phyloP scores from a whole-genome alignment of 768 basidiomycete species.

The Polyporus arcularius region DNA sequence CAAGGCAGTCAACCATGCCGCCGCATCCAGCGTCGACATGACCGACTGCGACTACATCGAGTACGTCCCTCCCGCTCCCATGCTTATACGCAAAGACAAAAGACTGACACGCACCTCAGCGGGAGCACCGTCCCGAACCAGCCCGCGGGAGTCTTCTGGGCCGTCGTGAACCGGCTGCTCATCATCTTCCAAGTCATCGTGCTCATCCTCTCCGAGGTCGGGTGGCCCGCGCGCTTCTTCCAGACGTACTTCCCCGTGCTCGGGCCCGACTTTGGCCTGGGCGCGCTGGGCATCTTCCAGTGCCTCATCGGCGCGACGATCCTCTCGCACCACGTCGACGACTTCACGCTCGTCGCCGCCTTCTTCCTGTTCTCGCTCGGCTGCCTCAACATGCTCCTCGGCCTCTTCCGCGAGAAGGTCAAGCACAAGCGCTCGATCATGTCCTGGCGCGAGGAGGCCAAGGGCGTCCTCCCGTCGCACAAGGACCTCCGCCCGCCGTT shows the following conservation, averaged over 20 bases:
- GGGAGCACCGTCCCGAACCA: slow-evolving; percentile 87
- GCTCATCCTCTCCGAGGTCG: slow-evolving; percentile 80
- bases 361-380: slow-evolving; percentile 92
- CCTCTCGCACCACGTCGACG: slow-evolving; percentile 68
- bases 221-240: slow-evolving; percentile 81
- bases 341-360: slow-evolving; percentile 86
- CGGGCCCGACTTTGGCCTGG: slow-evolving; percentile 75
- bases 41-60: slow-evolving; percentile 76
- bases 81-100: slow-evolving; percentile 13
- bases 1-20: slow-evolving; percentile 70
- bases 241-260: slow-evolving; percentile 66
- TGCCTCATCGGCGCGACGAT: slow-evolving; percentile 71
- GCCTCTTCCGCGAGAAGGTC: slow-evolving; percentile 69
- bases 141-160: slow-evolving; percentile 90
- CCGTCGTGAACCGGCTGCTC: slow-evolving; percentile 82
- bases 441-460: slow-evolving; percentile 62
- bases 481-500: slow-evolving; percentile 34
- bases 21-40: slow-evolving; percentile 39
- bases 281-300: slow-evolving; percentile 80
- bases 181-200: slow-evolving; percentile 84
- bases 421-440: slow-evolving; percentile 69
- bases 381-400: slow-evolving; percentile 88
- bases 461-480: slow-evolving; percentile 56
- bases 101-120: not conserved
- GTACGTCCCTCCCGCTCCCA: slow-evolving; percentile 45